These are phyloP conservation scores for Breviolum minutum DNA, from an alignment of 73 alveolate genomes.

Conservation along the genomic window DNA sequence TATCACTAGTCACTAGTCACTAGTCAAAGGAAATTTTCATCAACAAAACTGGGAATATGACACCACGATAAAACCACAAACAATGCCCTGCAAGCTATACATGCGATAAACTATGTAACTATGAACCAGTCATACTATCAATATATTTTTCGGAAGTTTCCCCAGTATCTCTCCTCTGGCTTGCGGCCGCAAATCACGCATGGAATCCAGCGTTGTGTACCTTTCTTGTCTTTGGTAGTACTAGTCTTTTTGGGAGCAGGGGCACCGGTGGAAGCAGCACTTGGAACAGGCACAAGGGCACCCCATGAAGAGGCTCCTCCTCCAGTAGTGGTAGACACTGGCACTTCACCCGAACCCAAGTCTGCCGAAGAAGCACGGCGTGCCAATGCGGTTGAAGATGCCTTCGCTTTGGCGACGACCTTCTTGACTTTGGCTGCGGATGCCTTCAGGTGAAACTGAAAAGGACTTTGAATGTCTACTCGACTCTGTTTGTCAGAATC, in stretches of 20 bases:
- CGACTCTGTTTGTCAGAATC: no score
- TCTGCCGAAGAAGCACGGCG: neutral
- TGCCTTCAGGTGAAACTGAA: no score
- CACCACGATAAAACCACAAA: no score
- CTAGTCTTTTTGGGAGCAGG: neutral
- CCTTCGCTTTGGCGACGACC: neutral
- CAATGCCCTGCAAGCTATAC: neutral
- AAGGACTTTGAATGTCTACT: neutral
- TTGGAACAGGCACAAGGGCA: neutral
- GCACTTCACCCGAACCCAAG: no score
- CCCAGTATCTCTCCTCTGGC: neutral
- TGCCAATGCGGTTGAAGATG: neutral
- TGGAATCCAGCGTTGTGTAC: neutral
- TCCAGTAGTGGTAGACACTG: no score
- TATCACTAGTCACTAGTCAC: no score
- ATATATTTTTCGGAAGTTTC: neutral
- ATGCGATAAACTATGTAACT: neutral
- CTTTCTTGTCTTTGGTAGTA: neutral
- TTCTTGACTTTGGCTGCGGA: no score
- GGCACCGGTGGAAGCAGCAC: neutral
- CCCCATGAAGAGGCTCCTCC: neutral
- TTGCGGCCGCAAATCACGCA: neutral
- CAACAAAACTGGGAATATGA: no score
- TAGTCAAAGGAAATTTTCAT: no score
- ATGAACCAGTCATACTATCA: neutral